A percentile compares a stretch with the other conserved stretches of the same genome.
Conservation (phyloP, 257 asterid genomes). For the Euphrasia confusa region DNA sequence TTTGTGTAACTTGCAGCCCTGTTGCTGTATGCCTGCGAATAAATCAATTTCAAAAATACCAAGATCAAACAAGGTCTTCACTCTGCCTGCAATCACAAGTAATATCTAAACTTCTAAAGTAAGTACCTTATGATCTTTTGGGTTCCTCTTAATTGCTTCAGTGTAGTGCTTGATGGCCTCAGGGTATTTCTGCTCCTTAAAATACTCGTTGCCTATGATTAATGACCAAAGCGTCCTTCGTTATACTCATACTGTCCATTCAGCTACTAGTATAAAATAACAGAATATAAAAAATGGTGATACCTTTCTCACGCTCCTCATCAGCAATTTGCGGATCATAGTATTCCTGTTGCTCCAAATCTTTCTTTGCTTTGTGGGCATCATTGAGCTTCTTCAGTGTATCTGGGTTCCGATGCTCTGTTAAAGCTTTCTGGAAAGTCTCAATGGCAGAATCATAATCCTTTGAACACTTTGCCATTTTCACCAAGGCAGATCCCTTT, state of each 20-base stretch:
- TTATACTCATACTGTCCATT: not conserved
- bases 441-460: constrained; percentile 85
- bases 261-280: not conserved
- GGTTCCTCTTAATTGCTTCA: constrained; percentile 79
- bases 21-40: constrained; percentile 74
- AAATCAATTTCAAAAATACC: constrained; percentile 5
- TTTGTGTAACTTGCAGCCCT: constrained; percentile 93
- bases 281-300: not conserved
- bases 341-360: constrained; percentile 81
- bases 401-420: constrained; percentile 94
- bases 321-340: constrained; percentile 82
- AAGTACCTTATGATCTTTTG: constrained; percentile 64
- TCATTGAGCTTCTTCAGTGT: constrained; percentile 84
- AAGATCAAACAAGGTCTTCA: not conserved
- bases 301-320: constrained; percentile 98
- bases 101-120: not conserved
- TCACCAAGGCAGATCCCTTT: constrained; percentile 82
- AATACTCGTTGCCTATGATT: constrained; percentile 61
- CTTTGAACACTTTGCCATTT: constrained; percentile 69
- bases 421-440: constrained; percentile 83
- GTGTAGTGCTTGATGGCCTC: constrained; percentile 82
- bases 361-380: constrained; percentile 92
- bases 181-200: constrained; percentile 88
- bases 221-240: not conserved
- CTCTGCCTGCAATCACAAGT: not conserved